Evolutionary conservation across 805 yeast species (phyloP), one percentile per base, ranked within the genome.

Genomic region (Saccharomycopsis sp.): DNA sequence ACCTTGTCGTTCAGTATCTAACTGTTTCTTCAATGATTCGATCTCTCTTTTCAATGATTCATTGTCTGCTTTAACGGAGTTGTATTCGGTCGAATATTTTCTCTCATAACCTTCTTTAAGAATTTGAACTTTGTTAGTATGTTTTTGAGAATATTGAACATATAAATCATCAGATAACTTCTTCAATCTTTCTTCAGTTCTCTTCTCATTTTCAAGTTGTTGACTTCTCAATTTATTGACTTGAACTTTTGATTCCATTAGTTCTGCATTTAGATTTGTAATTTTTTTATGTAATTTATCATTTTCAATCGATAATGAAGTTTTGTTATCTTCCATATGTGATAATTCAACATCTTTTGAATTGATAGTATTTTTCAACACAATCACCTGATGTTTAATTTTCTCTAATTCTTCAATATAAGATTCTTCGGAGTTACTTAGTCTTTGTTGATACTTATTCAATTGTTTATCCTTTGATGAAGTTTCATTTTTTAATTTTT

Each of bases 91-190:
- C 36, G 66, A 60, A 66, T 70, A 73, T 50, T 71, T 74, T 25
- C 62, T 59, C 49, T 75, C 80, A 52, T 72, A 74, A 2, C 74
- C 76, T 42, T 69, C 67, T 53, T 74, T 79, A 51, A 78, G 60
- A 25, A 74, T 69, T 12, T 68, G 67, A 6, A 83, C 80, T 56
- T 83, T 83, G 39, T 72, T 70, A 46, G 78, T 84, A 52, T 84
- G 94, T 53, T 84, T 83, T 37, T 79, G 75, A 2, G 85, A 73
- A 52, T 83, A 83, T 53, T 79, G 87, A 29, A 72, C 66, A 52
- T 82, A 82, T 9, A 83, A 61, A 49, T 78, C 84, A 44, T 75
- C 78, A 0, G 88, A 83, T 35, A 82, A 59, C 46, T 74, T 70
- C 46, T 76, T 74, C 29, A 79, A 58, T 51, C 73, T 70, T 42